Base-by-base conservation (phyloP, 495 filamentous ascomycete species). In the Talaromyces ruber region DNA sequence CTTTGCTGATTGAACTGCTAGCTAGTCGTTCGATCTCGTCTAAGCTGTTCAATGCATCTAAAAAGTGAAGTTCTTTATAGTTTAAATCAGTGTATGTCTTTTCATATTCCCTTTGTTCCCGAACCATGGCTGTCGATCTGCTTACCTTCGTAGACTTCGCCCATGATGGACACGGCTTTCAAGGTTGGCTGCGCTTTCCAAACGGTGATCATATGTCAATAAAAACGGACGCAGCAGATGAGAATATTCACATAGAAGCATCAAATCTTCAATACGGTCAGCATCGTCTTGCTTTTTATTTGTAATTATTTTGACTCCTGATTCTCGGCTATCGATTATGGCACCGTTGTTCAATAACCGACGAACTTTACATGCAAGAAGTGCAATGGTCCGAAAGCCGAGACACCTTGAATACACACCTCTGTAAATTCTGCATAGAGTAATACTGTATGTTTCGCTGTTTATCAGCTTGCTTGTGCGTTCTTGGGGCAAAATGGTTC, bases 1-100 rank as follows among this genome's bases (percentile, higher is more conserved):
- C 95, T 55, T 86, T 80, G 67, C 82, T 86, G 26, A 97, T 83
- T 62, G 84, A 83, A 57, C 84, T 86, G 45, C 86, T 87, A 6
- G 93, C 93, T n/a, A 86, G 81, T 55, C 84, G 70, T 68, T 87
- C 84, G 50, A 90, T 83, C 59, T 90, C 87, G 65, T 88, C 80
- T 58, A 96, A 79, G 68, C 95, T 96, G 54, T 97, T 82, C 25
- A 96, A 83, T 4, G 77, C 79, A 60, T 89, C 81, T 63, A 97
- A 77, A 0, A 88, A 83, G 2, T 83, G 84, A 22, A 21, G 4
- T 9, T 7, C 43, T 47, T 5, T 6, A 9, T 47, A n/a, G 2
- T 21, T 2, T 9, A 1, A 9, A 21, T 47, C 14, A 47, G 14
- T 47, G 6, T 18, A 47, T 21, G 5, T 22, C 3, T 18, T 21